Base-by-base conservation (phyloP, 2,329 filamentous ascomycete species). In the Arthrobotrys pseudoclavata region DNA sequence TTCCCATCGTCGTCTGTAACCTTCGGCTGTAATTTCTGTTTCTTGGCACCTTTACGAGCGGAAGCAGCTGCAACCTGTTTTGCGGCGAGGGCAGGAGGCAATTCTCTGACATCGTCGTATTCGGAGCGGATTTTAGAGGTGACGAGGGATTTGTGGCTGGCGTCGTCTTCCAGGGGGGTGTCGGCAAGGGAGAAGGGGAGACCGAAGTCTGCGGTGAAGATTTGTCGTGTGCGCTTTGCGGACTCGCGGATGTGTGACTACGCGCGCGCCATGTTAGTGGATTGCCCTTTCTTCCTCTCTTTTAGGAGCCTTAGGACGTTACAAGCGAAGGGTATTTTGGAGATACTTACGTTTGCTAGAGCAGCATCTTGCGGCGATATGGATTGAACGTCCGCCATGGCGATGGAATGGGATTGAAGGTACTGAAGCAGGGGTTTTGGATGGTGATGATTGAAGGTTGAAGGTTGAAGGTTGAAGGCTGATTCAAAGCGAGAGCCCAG, bases 51-150 rank as follows among this genome's bases (percentile, higher is more conserved):
- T 71, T 72, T 80, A 53, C n/a, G 89, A 3, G 86, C 85, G 1
- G 86, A 84, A 26, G 86, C 85, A 42, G 88, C 87, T 81, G 86
- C 88, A 13, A 91, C 91, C 83, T 94, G 91, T 83, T 94, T 96
- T 22, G 92, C 91, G 40, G 92, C 92, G 20, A 97, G 87, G 0
- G 89, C 89, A 22, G 91, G 89, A 4, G 94, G 94, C 2, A 97
- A 87, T 79, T 91, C 91, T 82, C 90, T 89, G 22, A 96, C 91
- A 82, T 90, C 86, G 81, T 90, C 88, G 84, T 97, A 97, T 85
- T 97, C 94, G 82, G 86, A 86, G 66, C 87, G 87, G 82, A 92
- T 89, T 57, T 91, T 88, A 67, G 87, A 84, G 31, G 87, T 85
- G 52, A 90, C 85, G 62, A 85, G 80, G 76, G 84, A 83, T 66